Base-by-base conservation (phyloP, 192 early-diverging fungal species). In the Coemansia sp. region DNA sequence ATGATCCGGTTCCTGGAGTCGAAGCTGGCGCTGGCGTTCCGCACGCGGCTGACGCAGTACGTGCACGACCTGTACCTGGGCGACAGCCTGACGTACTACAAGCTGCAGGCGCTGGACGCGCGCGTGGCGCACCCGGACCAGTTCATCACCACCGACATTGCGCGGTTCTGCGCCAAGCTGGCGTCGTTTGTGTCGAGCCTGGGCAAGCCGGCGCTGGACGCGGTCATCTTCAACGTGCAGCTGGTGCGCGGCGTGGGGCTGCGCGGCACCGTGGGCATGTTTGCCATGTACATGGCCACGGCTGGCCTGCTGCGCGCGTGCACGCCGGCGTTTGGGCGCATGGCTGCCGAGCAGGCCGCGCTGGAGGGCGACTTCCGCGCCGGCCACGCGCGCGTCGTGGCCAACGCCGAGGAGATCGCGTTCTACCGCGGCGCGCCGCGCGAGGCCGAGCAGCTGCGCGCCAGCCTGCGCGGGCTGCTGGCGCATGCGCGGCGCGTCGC, bases 401-500 rank as follows among this genome's bases (percentile, higher is more conserved):
- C 92, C 51, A 94, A 97, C 57, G 93, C 94, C 9, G 96, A 97
- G 62, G 96, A 98, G 59, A 87, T 98, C 63, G 96, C 96, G 0
- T 81, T 98, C 23, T 96, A 90, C 68, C 71, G 81, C 35, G 96
- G 96, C 27, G 86, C 88, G 26, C 53, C 85, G 22, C 81, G 88
- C 27, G 96, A 98, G 64, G 84, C 82, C 60, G 79, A 78, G 17
- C 88, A 91, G 47, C 68, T 97, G 60, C 83, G 90, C 47, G 67
- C 76, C 44, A 87, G 82, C 46, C 94, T 93, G 62, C 68, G 70
- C 52, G 64, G 79, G 11, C 79, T 98, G 7, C 83, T 93, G 45
- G 67, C 79, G 25, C 96, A 98, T 55, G 83, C 93, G 50, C 89
- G 90, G 50, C 75, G 79, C 25, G 86, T 95, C 32, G 92, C 89